A percentile compares a stretch with the other conserved stretches of the same genome.
These are phyloP conservation scores for Mortierella sp. DNA, from an alignment of 371 early-diverging fungal species.

Conservation along the genomic window DNA sequence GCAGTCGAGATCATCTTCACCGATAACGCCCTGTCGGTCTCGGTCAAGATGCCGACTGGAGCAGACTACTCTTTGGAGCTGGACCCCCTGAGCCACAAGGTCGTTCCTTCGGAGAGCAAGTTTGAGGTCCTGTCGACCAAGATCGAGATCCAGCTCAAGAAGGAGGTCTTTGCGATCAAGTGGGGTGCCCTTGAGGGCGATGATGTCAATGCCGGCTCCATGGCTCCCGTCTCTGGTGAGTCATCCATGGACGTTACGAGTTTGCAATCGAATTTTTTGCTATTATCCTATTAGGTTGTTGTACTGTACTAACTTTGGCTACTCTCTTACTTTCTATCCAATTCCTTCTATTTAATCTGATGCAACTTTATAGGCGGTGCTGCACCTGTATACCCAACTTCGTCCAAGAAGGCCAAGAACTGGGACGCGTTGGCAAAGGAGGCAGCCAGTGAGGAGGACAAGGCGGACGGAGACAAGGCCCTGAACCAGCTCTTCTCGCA, in stretches of 20 bases:
- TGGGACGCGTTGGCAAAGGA: conserved; percentile 86
- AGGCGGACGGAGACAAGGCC: conserved; percentile 89
- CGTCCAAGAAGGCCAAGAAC: conserved; percentile 68
- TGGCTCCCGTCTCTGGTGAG: conserved; percentile 22
- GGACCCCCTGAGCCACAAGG: conserved; percentile 83
- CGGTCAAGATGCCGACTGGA: conserved; percentile 80
- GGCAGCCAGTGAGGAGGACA: conserved; percentile 76
- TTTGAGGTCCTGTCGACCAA: conserved; percentile 88
- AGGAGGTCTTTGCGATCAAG: conserved; percentile 73
- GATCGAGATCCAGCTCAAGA: conserved; percentile 92
- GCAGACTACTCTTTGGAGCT: conserved; percentile 83
- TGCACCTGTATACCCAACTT: conserved; percentile 56
- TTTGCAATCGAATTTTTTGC: no score
- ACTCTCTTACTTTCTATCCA: not conserved
- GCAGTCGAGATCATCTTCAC: conserved; percentile 73
- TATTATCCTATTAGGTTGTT: no score
- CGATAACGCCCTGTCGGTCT: conserved; percentile 74
- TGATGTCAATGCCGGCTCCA: conserved; percentile 57
- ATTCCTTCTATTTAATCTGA: not conserved
- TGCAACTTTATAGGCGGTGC: conserved; percentile 13
- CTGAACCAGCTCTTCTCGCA: conserved; percentile 93
- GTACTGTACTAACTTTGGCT: not conserved
- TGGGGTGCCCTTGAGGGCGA: conserved; percentile 87
- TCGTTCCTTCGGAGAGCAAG: conserved; percentile 78
- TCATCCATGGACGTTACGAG: not conserved